Conservation (phyloP, 139 green algal species). For the Chlorella sorokiniana region DNA sequence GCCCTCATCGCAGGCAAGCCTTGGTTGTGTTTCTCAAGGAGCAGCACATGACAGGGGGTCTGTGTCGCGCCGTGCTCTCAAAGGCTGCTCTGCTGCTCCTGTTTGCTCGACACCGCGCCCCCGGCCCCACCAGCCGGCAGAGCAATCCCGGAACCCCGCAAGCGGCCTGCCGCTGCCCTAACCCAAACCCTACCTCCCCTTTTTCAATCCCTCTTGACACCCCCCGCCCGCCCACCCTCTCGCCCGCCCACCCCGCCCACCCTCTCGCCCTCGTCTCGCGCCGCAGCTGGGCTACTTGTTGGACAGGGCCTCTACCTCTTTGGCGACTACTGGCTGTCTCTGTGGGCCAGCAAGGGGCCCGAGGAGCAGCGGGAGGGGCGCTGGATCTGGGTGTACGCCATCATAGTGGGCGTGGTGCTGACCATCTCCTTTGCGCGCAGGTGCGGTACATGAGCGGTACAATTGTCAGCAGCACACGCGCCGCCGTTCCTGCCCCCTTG, state of each 20-base stretch:
- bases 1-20: constrained; percentile 7
- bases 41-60: not conserved
- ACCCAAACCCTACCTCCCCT: not conserved
- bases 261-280: not conserved
- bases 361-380: constrained; percentile 42
- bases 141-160: too few relatives aligned
- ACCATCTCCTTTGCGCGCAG: constrained; percentile 52
- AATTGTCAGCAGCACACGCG: too few relatives aligned
- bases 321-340: constrained; percentile 69
- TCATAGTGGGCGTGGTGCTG: constrained; percentile 59
- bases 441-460: not conserved
- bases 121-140: too few relatives aligned
- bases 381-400: constrained; percentile 63
- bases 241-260: not conserved
- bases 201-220: not conserved
- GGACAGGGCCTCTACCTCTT: constrained; percentile 70
- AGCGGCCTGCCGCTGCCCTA: too few relatives aligned
- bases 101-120: too few relatives aligned
- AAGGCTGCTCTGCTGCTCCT: too few relatives aligned
- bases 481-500: too few relatives aligned
- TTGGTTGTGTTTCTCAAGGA: not conserved
- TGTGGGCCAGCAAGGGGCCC: constrained; percentile 51
- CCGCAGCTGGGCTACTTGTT: constrained; percentile 51
- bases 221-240: not conserved
- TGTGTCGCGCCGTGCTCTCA: too few relatives aligned